Conservation (phyloP, 148 eudicot genomes). For the Chenopodium suecicum region DNA sequence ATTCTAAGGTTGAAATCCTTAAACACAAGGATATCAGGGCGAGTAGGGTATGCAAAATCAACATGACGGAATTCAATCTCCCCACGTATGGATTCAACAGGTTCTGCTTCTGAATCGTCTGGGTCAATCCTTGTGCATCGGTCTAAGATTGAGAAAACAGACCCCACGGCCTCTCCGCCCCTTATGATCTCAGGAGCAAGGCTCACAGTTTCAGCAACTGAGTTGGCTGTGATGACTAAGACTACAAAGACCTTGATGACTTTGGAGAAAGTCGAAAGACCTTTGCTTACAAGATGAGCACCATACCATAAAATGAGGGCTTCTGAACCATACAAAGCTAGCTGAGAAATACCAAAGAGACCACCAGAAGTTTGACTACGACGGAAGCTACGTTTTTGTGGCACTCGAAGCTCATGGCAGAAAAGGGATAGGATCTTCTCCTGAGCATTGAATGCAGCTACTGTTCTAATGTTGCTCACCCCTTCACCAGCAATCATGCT, state of each 20-base stretch:
- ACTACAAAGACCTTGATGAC: slow-evolving; percentile 95
- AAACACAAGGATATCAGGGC: slow-evolving; percentile 80
- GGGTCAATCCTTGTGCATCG: slow-evolving; percentile 77
- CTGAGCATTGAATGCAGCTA: slow-evolving; percentile 98
- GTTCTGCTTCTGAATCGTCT: slow-evolving; percentile 82
- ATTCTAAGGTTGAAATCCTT: slow-evolving; percentile 85
- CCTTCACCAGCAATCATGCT: slow-evolving; percentile 99
- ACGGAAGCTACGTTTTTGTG: slow-evolving; percentile 68
- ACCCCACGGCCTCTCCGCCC: slow-evolving; percentile 95
- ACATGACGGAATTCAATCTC: slow-evolving; percentile 94
- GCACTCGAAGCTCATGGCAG: slow-evolving; percentile 63
- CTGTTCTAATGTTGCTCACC: slow-evolving; percentile 94
- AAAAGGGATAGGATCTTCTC: slow-evolving; percentile 80
- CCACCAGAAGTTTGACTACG: slow-evolving; percentile 76
- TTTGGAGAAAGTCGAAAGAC: slow-evolving; percentile 86
- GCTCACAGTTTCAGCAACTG: slow-evolving; percentile 97
- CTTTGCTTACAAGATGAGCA: slow-evolving; percentile 79
- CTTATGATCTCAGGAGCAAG: slow-evolving; percentile 95
- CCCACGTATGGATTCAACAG: slow-evolving; percentile 71
- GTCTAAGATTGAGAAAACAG: slow-evolving; percentile 81
- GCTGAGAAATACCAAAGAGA: slow-evolving; percentile 95
- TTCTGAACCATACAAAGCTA: slow-evolving; percentile 85
- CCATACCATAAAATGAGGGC: slow-evolving; percentile 98
- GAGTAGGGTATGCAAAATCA: slow-evolving; percentile 86
- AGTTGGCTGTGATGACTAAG: slow-evolving; percentile 90